These are phyloP conservation scores for Bipolaris victoriae DNA, from an alignment of 2,329 filamentous ascomycete species.

Conservation along the genomic window DNA sequence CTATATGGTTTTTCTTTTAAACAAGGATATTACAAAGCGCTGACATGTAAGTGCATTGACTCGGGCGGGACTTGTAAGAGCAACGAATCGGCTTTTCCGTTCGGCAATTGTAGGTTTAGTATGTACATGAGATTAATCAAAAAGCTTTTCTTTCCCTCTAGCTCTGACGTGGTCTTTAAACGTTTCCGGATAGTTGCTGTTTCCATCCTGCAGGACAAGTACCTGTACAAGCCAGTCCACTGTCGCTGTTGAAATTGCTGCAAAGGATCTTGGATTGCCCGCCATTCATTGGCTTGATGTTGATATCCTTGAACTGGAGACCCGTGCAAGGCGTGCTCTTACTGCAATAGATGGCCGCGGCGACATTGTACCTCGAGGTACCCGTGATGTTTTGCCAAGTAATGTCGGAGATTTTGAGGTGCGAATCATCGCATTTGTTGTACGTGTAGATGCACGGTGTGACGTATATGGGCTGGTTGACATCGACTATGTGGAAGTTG, in stretches of 20 bases:
- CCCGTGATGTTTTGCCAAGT: slow-evolving; percentile 59
- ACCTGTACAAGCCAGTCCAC: slow-evolving; percentile 33
- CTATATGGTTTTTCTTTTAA: too few species aligned
- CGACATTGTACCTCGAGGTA: slow-evolving; percentile 52
- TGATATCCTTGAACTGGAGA: slow-evolving; percentile 55
- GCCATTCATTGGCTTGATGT: slow-evolving; percentile 50
- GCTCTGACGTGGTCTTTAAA: not conserved
- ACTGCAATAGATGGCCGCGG: slow-evolving; percentile 53
- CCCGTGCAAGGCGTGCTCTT: slow-evolving; percentile 51
- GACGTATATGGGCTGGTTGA: slow-evolving; percentile 59
- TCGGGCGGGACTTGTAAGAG: too few species aligned
- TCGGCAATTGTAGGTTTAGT: not conserved
- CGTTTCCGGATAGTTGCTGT: slow-evolving; percentile 36
- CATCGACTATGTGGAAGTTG: slow-evolving; percentile 44
- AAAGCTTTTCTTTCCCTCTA: too few species aligned
- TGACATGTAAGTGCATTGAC: too few species aligned
- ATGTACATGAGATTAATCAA: not conserved
- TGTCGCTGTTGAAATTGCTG: slow-evolving; percentile 37
- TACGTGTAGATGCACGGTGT: slow-evolving; percentile 55
- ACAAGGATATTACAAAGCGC: too few species aligned
- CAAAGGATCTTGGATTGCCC: slow-evolving; percentile 31
- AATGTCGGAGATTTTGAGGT: slow-evolving; percentile 53
- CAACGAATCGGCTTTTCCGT: too few species aligned
- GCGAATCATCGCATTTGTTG: slow-evolving; percentile 29
- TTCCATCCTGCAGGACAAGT: slow-evolving; percentile 33